Conservation (phyloP, 192 early-diverging fungal species). For the Backusella australiensis region DNA sequence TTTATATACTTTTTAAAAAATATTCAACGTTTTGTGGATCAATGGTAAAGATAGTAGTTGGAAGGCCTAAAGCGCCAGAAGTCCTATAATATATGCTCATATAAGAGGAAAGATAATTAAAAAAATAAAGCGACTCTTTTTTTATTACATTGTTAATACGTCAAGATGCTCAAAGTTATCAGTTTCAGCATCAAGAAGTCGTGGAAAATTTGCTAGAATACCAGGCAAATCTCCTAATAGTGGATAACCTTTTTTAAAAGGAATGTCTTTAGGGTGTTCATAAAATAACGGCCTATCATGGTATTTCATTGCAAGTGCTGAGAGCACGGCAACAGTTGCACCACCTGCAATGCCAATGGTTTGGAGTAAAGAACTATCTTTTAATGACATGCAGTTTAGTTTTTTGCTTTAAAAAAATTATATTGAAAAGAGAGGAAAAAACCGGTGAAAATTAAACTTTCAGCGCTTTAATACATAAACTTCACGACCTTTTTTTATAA, state of each 20-base stretch:
- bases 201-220: background rate
- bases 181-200: conserved; percentile 13
- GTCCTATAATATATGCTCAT: background rate
- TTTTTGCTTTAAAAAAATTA: background rate
- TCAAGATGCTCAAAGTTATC: background rate
- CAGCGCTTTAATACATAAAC: background rate
- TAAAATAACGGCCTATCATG: conserved; percentile 25
- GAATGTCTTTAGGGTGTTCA: conserved; percentile 10
- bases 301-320: conserved; percentile 14
- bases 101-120: background rate
- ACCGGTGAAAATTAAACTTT: background rate
- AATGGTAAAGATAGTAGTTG: conserved; percentile 17
- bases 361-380: background rate
- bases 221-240: conserved; percentile 20
- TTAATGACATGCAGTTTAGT: background rate
- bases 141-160: background rate
- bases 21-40: conserved; percentile 35
- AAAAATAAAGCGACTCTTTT: too few relatives aligned
- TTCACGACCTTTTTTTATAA: background rate
- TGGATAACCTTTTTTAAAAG: conserved; percentile 17
- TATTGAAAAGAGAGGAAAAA: background rate
- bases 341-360: background rate
- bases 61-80: conserved; percentile 17
- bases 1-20: conserved; percentile 34
- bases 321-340: background rate